phyloP scores from a whole-genome alignment of 139 green algal genomes.

The Spirogloea muscicola region DNA sequence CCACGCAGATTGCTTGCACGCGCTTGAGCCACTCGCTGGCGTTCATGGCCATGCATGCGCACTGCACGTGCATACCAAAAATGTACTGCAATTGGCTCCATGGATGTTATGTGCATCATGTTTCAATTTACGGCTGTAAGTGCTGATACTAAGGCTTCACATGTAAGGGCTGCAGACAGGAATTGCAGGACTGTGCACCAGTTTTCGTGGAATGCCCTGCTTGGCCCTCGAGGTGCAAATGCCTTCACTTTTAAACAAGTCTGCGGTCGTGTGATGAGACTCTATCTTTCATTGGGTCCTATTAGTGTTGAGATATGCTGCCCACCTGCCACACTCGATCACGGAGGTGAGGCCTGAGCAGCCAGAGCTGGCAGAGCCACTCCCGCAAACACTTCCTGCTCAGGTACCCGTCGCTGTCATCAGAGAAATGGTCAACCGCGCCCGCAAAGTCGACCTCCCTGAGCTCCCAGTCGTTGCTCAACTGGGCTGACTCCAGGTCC shows the following conservation, averaged over 20 bases:
- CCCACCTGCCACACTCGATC: too few species aligned
- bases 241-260: too few species aligned
- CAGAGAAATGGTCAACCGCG: slow-evolving; percentile 8
- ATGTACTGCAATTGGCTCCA: too few species aligned
- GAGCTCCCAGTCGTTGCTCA: neutral
- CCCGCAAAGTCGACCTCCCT: slow-evolving; percentile 11
- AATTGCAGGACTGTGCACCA: neutral
- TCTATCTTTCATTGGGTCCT: too few species aligned
- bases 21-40: slow-evolving; percentile 14
- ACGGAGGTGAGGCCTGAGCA: too few species aligned
- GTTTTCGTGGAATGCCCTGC: neutral
- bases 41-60: slow-evolving; percentile 24
- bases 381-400: too few species aligned
- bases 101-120: too few species aligned
- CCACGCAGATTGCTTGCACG: slow-evolving; percentile 11
- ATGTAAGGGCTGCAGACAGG: neutral
- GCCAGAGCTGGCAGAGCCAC: too few species aligned
- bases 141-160: neutral
- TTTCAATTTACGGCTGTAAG: too few species aligned
- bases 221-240: neutral
- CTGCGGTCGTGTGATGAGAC: too few species aligned
- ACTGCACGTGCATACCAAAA: slow-evolving; percentile 2
- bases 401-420: too few species aligned
- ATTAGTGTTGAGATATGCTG: too few species aligned
- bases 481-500: neutral